Evolutionary conservation across 129 eudicot genomes (phyloP).

Genomic region (Mikania micrantha): DNA sequence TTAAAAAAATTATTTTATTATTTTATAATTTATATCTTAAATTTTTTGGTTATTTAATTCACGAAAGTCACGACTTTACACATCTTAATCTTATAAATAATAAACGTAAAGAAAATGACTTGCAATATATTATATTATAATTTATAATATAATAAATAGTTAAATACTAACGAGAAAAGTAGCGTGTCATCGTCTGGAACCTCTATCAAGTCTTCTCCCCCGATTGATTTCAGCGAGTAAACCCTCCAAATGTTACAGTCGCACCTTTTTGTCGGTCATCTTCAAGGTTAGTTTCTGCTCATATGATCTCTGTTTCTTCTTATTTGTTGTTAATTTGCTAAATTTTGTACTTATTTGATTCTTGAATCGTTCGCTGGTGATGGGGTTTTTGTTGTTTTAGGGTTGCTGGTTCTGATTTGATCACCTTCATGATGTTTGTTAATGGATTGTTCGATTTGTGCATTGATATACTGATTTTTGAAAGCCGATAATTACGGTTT

Average conservation of each 20-base stretch:
- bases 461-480: background rate
- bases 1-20: too few species aligned
- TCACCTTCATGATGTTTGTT: background rate
- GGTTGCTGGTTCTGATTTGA: slow-evolving; percentile 7
- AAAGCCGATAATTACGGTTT: background rate
- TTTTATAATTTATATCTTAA: too few species aligned
- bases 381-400: slow-evolving; percentile 3
- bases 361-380: background rate
- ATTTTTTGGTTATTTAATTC: too few species aligned
- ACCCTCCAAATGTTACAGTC: slow-evolving; percentile 13
- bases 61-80: too few species aligned
- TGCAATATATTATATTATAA: too few species aligned
- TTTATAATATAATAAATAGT: background rate
- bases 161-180: slow-evolving; percentile 6
- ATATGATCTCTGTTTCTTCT: background rate
- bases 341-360: background rate
- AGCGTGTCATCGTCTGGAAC: slow-evolving; percentile 32
- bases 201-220: slow-evolving; percentile 27
- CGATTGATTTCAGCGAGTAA: slow-evolving; percentile 9
- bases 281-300: slow-evolving; percentile 19
- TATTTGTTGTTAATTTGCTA: background rate
- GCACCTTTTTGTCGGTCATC: background rate
- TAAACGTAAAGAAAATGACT: too few species aligned
- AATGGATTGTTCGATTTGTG: background rate
- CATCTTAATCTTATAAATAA: too few species aligned